Base-by-base conservation (phyloP, 352 stramenopile genomes). In the Globisporangium rhizosaccharum region DNA sequence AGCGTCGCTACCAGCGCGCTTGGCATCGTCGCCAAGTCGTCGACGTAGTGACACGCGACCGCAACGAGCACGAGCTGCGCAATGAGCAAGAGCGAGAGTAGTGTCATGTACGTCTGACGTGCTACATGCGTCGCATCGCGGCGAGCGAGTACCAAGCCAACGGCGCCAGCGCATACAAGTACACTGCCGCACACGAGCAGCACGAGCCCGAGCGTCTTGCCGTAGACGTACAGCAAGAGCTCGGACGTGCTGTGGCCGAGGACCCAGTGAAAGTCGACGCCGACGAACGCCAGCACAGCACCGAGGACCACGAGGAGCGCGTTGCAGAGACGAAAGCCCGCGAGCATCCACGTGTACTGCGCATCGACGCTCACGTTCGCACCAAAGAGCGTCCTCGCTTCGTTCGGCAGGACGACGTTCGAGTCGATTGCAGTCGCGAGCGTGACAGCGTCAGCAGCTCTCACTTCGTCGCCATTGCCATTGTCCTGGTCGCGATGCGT, bases 161-260 rank as follows among this genome's bases (percentile, higher is more conserved):
- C 25, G n/a, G 59, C 39, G 18, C 72, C 71, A 25, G 53, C 59
- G 17, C n/a, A 42, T 1, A 76, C 46, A 7, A 84, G 46, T 0
- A 71, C 41, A 3, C 42, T 54, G 18, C 77, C 75, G 30, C 70
- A 65, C 0, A 56, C 48, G 0, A 70, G 50, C 2, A 85, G 37
- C 2, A 65, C 56, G 11, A 76, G 46, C 12, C 72, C 77, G 7
- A 83, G 56, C 1, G 58, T 42, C 11, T 74, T 68, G 14, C 75
- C 66, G 17, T 81, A 87, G 18, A 87, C 56, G 18, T 76, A 80
- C 0, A 87, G 49, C 26, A 82, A 69, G 37, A 83, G 26, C 47
- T 84, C 76, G 0, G 67, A 58, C n/a, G 77, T 78, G 23, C 66
- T 85, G 36, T 80, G 75, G 33, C 77, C 77, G 26, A 87, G 65